phyloP scores from a whole-genome alignment of 306 rosid species.

The Ormosia semicastrata region DNA sequence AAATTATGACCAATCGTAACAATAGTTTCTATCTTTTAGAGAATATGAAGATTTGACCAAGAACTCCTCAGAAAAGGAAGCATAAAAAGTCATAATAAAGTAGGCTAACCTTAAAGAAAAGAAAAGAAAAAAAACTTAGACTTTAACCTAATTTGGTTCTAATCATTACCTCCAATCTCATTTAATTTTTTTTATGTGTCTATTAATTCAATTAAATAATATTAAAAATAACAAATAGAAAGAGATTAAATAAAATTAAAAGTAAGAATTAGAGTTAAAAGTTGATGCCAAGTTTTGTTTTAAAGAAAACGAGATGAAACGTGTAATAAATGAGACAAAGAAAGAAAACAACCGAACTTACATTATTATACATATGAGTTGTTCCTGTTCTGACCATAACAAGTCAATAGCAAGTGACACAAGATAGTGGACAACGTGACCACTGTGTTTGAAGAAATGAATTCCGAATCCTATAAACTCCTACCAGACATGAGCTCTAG shows the following conservation, averaged over 20 bases:
- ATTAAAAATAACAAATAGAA: no score
- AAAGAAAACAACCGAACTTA: not conserved
- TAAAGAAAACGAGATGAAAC: not conserved
- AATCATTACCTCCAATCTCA: no score
- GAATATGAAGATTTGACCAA: not conserved
- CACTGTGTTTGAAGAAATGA: not conserved
- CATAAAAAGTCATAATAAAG: conserved; percentile 7
- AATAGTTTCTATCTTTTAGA: not conserved
- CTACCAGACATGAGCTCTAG: not conserved
- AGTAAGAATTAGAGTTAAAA: no score
- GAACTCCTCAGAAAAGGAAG: conserved; percentile 2
- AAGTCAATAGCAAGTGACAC: conserved; percentile 26
- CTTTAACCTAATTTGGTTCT: no score
- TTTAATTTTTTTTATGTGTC: no score
- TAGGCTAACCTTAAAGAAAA: not conserved
- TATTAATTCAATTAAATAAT: no score
- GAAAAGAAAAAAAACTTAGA: no score
- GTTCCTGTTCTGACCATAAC: conserved; percentile 2
- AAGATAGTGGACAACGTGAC: conserved; percentile 27
- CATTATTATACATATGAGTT: not conserved
- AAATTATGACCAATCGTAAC: not conserved
- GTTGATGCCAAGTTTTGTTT: no score
- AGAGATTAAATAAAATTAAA: no score
- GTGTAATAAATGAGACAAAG: not conserved
- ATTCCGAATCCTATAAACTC: not conserved